Evolutionary conservation across 352 stramenopile species (phyloP).

Genomic region (Globisporangium mamillatum): DNA sequence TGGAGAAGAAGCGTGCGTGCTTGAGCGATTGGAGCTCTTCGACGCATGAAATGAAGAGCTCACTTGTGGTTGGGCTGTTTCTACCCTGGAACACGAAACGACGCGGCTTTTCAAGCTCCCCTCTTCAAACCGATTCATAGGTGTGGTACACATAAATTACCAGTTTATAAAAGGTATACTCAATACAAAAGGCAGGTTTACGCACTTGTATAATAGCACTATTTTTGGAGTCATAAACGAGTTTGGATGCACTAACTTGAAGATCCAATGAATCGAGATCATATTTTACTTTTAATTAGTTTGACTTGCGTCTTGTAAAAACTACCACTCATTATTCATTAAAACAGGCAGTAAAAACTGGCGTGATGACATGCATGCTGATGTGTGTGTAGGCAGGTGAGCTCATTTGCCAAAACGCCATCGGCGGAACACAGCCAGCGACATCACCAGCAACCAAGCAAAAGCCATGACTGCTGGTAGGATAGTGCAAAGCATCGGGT

Average conservation of each 20-base stretch:
- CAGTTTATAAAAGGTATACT: too few relatives aligned
- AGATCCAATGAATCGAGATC: not conserved
- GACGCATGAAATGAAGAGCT: not conserved
- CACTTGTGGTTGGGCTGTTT: not conserved
- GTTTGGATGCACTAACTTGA: not conserved
- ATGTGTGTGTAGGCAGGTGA: not conserved
- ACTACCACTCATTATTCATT: not conserved
- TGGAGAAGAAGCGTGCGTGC: not conserved
- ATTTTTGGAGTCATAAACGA: too few relatives aligned
- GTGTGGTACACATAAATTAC: too few relatives aligned
- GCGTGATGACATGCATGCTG: not conserved
- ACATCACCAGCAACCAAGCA: not conserved
- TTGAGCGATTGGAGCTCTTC: not conserved
- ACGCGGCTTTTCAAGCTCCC: not conserved
- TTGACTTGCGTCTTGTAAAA: not conserved
- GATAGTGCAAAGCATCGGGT: constrained; percentile 3
- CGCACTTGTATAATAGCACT: too few relatives aligned
- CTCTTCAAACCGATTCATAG: not conserved
- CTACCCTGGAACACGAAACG: not conserved
- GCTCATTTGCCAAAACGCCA: not conserved
- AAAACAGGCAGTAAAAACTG: not conserved
- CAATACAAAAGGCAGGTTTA: too few relatives aligned
- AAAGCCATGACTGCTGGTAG: not conserved
- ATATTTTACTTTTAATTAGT: not conserved
- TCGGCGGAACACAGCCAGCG: not conserved